These are phyloP conservation scores for Cystobasidium slooffiae DNA, from an alignment of 1,284 basidiomycete species.

Conservation along the genomic window DNA sequence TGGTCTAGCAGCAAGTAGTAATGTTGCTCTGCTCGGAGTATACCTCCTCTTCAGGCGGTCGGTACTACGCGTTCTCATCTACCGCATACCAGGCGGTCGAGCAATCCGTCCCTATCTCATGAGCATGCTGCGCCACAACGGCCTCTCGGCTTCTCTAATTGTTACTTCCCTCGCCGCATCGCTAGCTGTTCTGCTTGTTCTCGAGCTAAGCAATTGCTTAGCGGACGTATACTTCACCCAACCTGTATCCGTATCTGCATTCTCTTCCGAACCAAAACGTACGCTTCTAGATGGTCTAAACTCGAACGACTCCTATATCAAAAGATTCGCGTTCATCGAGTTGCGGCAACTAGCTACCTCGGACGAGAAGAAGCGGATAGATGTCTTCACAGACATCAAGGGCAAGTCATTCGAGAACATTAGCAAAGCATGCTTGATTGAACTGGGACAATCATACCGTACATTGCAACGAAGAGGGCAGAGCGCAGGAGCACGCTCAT, in stretches of 20 bases:
- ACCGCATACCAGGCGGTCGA: conserved; percentile 46
- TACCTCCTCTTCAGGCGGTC: conserved; percentile 49
- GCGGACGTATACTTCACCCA: conserved; percentile 38
- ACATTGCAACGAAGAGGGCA: conserved; percentile 51
- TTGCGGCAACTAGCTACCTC: conserved; percentile 53
- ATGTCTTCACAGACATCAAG: conserved; percentile 72
- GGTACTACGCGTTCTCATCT: conserved; percentile 48
- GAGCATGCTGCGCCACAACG: conserved; percentile 47
- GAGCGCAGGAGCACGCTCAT: conserved; percentile 10
- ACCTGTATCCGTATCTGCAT: conserved; percentile 49
- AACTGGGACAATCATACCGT: conserved; percentile 70
- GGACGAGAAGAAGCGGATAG: conserved; percentile 61
- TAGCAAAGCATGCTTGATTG: conserved; percentile 65
- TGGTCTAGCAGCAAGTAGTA: conserved; percentile 21
- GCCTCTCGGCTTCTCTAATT: conserved; percentile 46
- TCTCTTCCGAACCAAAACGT: conserved; percentile 48
- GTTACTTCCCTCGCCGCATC: conserved; percentile 39
- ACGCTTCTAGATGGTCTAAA: conserved; percentile 65
- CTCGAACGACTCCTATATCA: conserved; percentile 54
- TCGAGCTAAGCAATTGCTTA: conserved; percentile 50
- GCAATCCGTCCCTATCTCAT: conserved; percentile 49
- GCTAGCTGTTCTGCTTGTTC: conserved; percentile 45
- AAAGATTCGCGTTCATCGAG: conserved; percentile 56
- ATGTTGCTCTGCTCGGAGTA: conserved; percentile 45
- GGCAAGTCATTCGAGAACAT: conserved; percentile 69